A percentile compares a stretch with the other conserved stretches of the same genome.
phyloP scores from a whole-genome alignment of 805 yeast genomes.

The Wickerhamiella alocasiicola region DNA sequence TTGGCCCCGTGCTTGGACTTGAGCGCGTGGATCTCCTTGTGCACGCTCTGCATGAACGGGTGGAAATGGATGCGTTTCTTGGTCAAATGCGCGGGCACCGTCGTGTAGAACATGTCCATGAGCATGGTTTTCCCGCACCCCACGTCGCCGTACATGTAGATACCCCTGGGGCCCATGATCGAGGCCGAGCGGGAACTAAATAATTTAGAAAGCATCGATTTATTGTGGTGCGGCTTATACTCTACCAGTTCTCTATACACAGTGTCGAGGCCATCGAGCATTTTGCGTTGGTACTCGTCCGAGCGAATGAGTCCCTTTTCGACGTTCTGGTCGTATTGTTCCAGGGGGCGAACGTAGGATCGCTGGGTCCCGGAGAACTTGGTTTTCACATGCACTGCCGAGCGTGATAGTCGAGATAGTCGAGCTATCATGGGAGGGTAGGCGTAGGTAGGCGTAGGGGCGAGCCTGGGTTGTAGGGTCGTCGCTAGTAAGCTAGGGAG shows the following conservation, averaged over 20 bases:
- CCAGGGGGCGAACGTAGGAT: constrained; percentile 23
- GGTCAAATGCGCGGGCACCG: constrained; percentile 65
- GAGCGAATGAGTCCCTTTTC: constrained; percentile 32
- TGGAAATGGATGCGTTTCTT: constrained; percentile 85
- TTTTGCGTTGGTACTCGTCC: constrained; percentile 70
- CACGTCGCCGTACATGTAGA: constrained; percentile 91
- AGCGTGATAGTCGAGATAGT: too few relatives aligned
- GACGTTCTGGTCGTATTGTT: constrained; percentile 28
- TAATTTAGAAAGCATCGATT: constrained; percentile 16
- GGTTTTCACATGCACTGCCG: background rate
- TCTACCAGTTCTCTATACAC: constrained; percentile 42
- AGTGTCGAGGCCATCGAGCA: constrained; percentile 47
- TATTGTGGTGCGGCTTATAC: constrained; percentile 46
- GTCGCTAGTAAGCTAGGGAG: too few relatives aligned
- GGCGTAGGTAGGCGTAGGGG: too few relatives aligned
- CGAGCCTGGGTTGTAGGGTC: too few relatives aligned
- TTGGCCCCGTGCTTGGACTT: constrained; percentile 53
- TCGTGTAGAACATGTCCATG: constrained; percentile 86
- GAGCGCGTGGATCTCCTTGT: constrained; percentile 72
- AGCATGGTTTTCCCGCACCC: constrained; percentile 98
- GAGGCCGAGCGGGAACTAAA: background rate
- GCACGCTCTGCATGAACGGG: constrained; percentile 91
- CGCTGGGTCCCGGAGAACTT: too few relatives aligned
- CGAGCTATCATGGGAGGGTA: too few relatives aligned
- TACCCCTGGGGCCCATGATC: constrained; percentile 50